These are phyloP conservation scores for Anisodus acutangulus DNA, from an alignment of 257 asterid species.

Conservation along the genomic window DNA sequence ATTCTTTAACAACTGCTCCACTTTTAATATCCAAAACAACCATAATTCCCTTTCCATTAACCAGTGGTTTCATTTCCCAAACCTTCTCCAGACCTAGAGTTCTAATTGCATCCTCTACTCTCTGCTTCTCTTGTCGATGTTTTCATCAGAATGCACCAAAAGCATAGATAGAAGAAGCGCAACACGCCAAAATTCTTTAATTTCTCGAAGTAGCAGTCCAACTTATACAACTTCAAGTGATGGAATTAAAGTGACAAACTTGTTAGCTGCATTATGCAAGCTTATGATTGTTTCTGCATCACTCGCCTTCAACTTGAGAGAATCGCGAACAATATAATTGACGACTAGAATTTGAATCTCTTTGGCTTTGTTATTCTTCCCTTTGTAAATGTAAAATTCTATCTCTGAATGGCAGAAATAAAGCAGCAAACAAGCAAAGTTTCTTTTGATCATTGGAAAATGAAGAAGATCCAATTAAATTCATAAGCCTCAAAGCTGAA, in stretches of 20 bases:
- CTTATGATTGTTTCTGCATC: conserved; percentile 68
- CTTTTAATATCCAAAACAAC: conserved; percentile 63
- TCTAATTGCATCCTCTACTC: conserved; percentile 53
- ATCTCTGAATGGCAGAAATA: too few relatives aligned
- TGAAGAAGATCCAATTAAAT: too few relatives aligned
- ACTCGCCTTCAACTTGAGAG: conserved; percentile 76
- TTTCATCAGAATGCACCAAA: conserved; percentile 48
- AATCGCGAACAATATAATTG: conserved; percentile 26
- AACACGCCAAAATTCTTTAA: conserved; percentile 77
- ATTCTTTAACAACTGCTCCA: conserved; percentile 73
- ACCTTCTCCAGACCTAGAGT: conserved; percentile 68
- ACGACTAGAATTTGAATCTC: conserved; percentile 63
- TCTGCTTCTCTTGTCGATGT: conserved; percentile 42
- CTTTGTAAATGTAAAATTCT: too few relatives aligned
- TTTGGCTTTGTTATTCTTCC: too few relatives aligned
- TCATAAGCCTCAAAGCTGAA: too few relatives aligned
- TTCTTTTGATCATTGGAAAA: too few relatives aligned
- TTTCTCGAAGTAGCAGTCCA: conserved; percentile 78
- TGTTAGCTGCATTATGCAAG: conserved; percentile 63
- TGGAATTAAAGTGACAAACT: conserved; percentile 68
- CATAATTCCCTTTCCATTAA: conserved; percentile 80
- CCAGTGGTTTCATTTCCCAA: conserved; percentile 76
- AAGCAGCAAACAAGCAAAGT: too few relatives aligned
- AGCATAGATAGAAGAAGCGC: conserved; percentile 61
- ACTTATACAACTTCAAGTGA: conserved; percentile 51